phyloP scores from a whole-genome alignment of 2,329 filamentous ascomycete species.

The Phaeosphaeria sp. region DNA sequence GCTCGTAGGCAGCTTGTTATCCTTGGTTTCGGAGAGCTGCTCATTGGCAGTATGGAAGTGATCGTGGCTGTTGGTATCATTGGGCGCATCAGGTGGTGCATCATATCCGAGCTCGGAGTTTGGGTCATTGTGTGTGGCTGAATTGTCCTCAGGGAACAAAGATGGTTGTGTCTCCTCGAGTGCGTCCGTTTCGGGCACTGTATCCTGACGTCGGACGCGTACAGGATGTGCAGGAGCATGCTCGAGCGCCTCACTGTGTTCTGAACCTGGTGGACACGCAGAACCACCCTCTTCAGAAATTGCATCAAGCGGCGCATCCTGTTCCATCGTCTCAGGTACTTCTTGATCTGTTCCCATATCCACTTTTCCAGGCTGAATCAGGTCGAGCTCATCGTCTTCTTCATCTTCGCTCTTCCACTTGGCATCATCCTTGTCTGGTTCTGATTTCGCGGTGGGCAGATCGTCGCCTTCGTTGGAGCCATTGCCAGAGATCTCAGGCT shows the following conservation, averaged over 20 bases:
- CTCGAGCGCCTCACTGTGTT: not conserved
- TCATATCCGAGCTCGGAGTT: not conserved
- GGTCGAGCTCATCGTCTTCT: constrained; percentile 11
- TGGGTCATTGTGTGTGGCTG: not conserved
- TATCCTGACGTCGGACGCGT: constrained; percentile 33
- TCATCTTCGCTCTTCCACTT: constrained; percentile 6
- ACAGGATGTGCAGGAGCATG: constrained; percentile 5
- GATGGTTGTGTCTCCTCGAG: constrained; percentile 44
- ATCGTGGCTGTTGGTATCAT: constrained; percentile 29
- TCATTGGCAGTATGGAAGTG: constrained; percentile 48
- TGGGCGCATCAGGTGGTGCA: not conserved
- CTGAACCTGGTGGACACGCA: not conserved
- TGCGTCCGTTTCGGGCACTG: constrained; percentile 43
- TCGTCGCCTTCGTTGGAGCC: constrained; percentile 28
- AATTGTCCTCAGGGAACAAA: constrained; percentile 18
- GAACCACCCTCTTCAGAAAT: constrained; percentile 9
- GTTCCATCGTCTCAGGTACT: constrained; percentile 32
- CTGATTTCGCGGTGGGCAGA: constrained; percentile 26
- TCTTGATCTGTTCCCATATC: constrained; percentile 20
- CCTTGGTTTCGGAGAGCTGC: constrained; percentile 38
- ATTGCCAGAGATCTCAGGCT: constrained; percentile 12
- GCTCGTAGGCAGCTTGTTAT: constrained; percentile 16
- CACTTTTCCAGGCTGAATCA: constrained; percentile 14
- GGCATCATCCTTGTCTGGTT: constrained; percentile 10
- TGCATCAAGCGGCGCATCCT: constrained; percentile 8